Evolutionary conservation across 768 basidiomycete species (phyloP).

Genomic region (Boletus coccyginus): DNA sequence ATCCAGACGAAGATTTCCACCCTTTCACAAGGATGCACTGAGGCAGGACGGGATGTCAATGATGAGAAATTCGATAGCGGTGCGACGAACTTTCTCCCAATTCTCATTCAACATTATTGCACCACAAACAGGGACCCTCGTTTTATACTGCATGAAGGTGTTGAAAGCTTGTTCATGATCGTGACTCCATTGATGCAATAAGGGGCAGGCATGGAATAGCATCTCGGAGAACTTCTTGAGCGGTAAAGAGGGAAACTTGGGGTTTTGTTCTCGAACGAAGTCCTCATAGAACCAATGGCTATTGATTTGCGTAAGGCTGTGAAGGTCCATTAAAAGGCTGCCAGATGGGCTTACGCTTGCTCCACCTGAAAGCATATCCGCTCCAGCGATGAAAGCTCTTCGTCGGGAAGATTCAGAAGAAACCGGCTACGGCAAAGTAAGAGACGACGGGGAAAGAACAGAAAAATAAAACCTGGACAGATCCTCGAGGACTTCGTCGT

Average conservation of each 20-base stretch:
- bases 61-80: constrained; percentile 6
- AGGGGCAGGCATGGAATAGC: constrained; percentile 81
- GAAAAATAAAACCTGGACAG: constrained; percentile 64
- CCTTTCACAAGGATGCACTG: constrained; percentile 98
- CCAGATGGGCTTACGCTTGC: constrained; percentile 77
- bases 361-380: constrained; percentile 98
- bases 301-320: constrained; percentile 12
- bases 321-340: constrained; percentile 7
- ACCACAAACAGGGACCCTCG: constrained; percentile 94
- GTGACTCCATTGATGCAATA: constrained; percentile 78
- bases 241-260: constrained; percentile 79
- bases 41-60: constrained; percentile 7
- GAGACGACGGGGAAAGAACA: constrained; percentile 7
- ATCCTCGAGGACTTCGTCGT: constrained; percentile 88
- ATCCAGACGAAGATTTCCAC: constrained; percentile 94
- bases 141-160: constrained; percentile 95
- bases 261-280: constrained; percentile 90
- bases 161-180: constrained; percentile 86
- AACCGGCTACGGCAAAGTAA: constrained; percentile 65
- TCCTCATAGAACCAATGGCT: constrained; percentile 99
- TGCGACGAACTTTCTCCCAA: constrained; percentile 79
- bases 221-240: constrained; percentile 93
- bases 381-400: constrained; percentile 87
- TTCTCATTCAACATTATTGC: constrained; percentile 91
- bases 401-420: constrained; percentile 92